A percentile compares a stretch with the other conserved stretches of the same genome.
phyloP scores from a whole-genome alignment of 768 basidiomycete genomes.

The Suillus weaverae region DNA sequence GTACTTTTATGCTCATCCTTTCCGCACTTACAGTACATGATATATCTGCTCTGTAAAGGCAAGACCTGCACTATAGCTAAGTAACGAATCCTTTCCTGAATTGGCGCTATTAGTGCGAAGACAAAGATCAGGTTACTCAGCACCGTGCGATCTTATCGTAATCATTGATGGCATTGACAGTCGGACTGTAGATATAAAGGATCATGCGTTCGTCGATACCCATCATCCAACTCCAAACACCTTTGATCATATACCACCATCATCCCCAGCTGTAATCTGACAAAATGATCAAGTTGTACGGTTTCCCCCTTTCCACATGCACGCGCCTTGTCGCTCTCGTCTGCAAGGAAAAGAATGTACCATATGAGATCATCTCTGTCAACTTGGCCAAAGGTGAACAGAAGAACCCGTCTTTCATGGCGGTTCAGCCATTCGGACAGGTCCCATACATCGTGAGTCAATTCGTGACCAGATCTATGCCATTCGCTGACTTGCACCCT shows the following conservation, averaged over 20 bases:
- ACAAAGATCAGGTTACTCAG: neutral
- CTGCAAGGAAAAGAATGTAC: constrained; percentile 55
- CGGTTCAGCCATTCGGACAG: constrained; percentile 60
- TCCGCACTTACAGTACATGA: too few species aligned
- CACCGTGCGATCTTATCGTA: neutral
- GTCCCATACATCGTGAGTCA: constrained; percentile 43
- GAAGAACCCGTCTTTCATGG: constrained; percentile 43
- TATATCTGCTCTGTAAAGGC: neutral
- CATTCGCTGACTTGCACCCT: neutral
- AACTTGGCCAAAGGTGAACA: constrained; percentile 46
- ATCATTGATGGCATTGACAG: neutral
- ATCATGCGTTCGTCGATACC: neutral
- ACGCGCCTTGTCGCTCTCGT: constrained; percentile 52
- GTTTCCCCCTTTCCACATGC: constrained; percentile 41
- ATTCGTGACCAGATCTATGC: neutral
- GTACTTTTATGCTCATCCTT: neutral
- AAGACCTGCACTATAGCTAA: neutral
- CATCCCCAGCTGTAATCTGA: neutral
- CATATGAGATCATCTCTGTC: constrained; percentile 50
- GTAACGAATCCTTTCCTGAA: neutral
- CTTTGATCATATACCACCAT: neutral
- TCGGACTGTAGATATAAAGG: neutral
- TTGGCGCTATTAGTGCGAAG: neutral
- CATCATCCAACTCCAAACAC: neutral
- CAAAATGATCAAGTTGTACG: constrained; percentile 39